Percentiles rank a stretch among this genome's conserved stretches.
Conservation (phyloP, 768 basidiomycete species). For the Boletellus sp. region DNA sequence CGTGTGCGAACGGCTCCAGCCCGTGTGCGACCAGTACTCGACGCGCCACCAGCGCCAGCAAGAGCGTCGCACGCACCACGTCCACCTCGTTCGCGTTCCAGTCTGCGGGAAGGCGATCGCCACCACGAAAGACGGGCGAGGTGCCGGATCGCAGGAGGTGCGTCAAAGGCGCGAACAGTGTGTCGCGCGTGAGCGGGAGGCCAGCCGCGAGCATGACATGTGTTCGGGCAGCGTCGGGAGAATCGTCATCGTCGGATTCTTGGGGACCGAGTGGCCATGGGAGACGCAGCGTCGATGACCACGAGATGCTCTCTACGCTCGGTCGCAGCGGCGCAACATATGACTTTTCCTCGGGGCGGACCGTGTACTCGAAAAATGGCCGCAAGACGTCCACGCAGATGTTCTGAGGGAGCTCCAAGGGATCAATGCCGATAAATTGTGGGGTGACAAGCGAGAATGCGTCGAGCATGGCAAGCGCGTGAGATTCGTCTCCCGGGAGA, state of each 20-base stretch:
- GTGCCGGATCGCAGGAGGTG: slow-evolving; percentile 79
- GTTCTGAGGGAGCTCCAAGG: slow-evolving; percentile 15
- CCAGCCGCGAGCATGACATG: slow-evolving; percentile 22
- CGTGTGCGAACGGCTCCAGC: slow-evolving; percentile 32
- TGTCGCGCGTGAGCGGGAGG: slow-evolving; percentile 55
- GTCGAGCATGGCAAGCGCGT: slow-evolving; percentile 41
- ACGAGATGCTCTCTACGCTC: slow-evolving; percentile 54
- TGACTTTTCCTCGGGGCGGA: slow-evolving; percentile 39
- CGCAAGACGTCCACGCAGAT: slow-evolving; percentile 31
- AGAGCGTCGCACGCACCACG: slow-evolving; percentile 63
- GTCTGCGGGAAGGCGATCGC: slow-evolving; percentile 45
- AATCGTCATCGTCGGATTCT: no score
- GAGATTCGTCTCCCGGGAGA: slow-evolving; percentile 73
- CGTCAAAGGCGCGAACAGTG: slow-evolving; percentile 66
- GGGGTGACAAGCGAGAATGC: slow-evolving; percentile 16
- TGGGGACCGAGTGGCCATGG: not conserved
- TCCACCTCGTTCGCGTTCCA: slow-evolving; percentile 85
- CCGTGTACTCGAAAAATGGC: slow-evolving; percentile 56
- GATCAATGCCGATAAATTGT: slow-evolving; percentile 13
- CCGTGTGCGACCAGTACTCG: slow-evolving; percentile 43
- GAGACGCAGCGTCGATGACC: slow-evolving; percentile 52
- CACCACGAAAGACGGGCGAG: slow-evolving; percentile 57
- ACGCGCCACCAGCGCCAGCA: slow-evolving; percentile 52
- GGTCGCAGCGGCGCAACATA: slow-evolving; percentile 50
- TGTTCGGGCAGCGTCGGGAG: not conserved